Conservation (phyloP, 2,329 filamentous ascomycete species). For the Zelopaecilomyces penicillatus region DNA sequence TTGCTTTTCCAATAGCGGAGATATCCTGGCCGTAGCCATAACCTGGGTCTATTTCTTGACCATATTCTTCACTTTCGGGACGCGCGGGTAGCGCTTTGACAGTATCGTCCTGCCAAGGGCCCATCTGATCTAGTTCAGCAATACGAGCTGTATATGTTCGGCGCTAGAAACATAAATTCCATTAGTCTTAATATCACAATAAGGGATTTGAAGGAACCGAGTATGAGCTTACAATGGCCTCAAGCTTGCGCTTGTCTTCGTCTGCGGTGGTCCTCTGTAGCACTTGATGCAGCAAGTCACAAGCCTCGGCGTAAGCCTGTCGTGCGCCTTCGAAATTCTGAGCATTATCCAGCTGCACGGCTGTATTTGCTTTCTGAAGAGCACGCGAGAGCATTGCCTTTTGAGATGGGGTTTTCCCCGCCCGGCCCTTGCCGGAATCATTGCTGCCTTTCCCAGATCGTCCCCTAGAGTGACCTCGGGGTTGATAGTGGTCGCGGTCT, state of each 20-base stretch:
- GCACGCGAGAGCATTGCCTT: constrained; percentile 97
- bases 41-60: constrained; percentile 1
- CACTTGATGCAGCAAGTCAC: constrained; percentile 77
- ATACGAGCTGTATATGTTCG: constrained; percentile 87
- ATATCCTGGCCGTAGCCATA: neutral
- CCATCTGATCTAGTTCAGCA: constrained; percentile 70
- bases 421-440: constrained; percentile 20
- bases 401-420: constrained; percentile 56
- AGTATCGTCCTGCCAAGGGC: constrained; percentile 43
- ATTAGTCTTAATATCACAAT: neutral
- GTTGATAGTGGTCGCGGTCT: constrained; percentile 19
- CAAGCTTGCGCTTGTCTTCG: constrained; percentile 82
- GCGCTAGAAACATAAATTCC: constrained; percentile 42
- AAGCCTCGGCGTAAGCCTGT: constrained; percentile 85
- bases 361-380: constrained; percentile 89
- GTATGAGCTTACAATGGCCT: constrained; percentile 69
- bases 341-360: constrained; percentile 90
- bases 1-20: neutral
- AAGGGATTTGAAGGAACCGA: neutral
- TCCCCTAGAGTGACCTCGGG: constrained; percentile 23
- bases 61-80: constrained; percentile 45
- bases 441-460: constrained; percentile 25
- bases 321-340: constrained; percentile 90
- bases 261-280: constrained; percentile 75
- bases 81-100: constrained; percentile 70